Evolutionary conservation across 1,284 basidiomycete species (phyloP), one percentile per base, ranked within the genome.

Genomic region (Cutaneotrichosporon cyanovorans): DNA sequence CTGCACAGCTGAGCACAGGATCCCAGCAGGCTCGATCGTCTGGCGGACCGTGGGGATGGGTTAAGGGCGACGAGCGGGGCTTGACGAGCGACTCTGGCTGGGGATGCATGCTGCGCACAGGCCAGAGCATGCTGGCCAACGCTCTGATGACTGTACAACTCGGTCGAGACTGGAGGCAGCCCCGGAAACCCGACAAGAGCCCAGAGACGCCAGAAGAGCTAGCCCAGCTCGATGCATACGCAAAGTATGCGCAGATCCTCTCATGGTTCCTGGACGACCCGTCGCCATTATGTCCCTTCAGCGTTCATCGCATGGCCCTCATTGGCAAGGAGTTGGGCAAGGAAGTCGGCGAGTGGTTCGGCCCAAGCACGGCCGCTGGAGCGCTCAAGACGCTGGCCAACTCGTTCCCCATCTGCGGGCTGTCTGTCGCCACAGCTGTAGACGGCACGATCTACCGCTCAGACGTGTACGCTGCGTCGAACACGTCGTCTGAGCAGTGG

Each of bases 51-150:
- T 63, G 58, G 60, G 65, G 64, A 41, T 68, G 73, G 64, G 44
- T 63, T 16, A 79, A 77, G 73, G 44, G 56, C 15, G 65, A 57
- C 0, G 85, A 87, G 62, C 83, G 83, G 59, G 85, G 84, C 0
- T 84, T 89, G 79, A 88, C 84, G n/a, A 87, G 80, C 56, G 93
- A 98, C 74, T 77, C 88, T 0, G 93, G 93, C 0, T 98, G 93
- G 93, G 93, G 93, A 0, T 98, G 93, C 69, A 97, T 98, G 93
- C 71, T 97, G 22, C 74, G 93, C 20, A 97, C 93, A 0, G 92
- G 91, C 0, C 93, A 97, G 73, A 87, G 85, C 59, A 66, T 98
- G 52, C 75, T 98, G 15, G 93, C 90, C 5, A 96, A 92, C 59
- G 82, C 91, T 0, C 74, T 97, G 19, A 69, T 92, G 14, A 80